A percentile compares a stretch with the other conserved stretches of the same genome.
Conservation (phyloP, 148 eudicot genomes). For the Limonium bicolor region DNA sequence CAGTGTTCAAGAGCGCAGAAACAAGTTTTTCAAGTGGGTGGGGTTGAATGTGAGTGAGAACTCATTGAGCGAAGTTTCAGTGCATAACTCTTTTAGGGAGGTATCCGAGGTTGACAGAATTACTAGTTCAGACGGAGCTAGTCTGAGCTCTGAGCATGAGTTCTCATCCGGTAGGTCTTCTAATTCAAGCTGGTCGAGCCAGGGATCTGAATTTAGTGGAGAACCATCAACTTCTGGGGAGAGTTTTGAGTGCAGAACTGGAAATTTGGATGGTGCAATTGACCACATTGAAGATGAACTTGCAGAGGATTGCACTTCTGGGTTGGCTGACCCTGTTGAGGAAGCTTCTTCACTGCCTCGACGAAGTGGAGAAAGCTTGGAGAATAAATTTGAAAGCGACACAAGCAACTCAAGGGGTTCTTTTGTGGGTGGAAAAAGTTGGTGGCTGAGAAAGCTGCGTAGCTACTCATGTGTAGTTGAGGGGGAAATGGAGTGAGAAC, state of each 20-base stretch:
- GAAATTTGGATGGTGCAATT: slow-evolving; percentile 10
- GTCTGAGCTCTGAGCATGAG: slow-evolving; percentile 19
- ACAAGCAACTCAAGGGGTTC: slow-evolving; percentile 7
- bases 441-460: slow-evolving; percentile 41
- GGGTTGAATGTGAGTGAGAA: slow-evolving; percentile 28
- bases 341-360: slow-evolving; percentile 18
- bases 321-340: slow-evolving; percentile 7
- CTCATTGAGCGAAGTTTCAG: slow-evolving; percentile 9
- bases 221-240: slow-evolving; percentile 10
- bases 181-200: slow-evolving; percentile 22
- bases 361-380: slow-evolving; percentile 10
- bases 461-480: slow-evolving; percentile 34
- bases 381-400: too few species aligned
- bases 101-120: slow-evolving; percentile 22
- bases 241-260: slow-evolving; percentile 12
- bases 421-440: slow-evolving; percentile 26
- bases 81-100: slow-evolving; percentile 10
- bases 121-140: slow-evolving; percentile 23
- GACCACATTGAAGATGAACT: slow-evolving; percentile 11
- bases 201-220: slow-evolving; percentile 15
- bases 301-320: slow-evolving; percentile 5
- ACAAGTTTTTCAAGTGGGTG: slow-evolving; percentile 49
- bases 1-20: slow-evolving; percentile 65
- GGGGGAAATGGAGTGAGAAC: slow-evolving; percentile 12
- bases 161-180: slow-evolving; percentile 41